Base-by-base conservation (phyloP, 2,329 filamentous ascomycete species). In the Penicillium sp. region DNA sequence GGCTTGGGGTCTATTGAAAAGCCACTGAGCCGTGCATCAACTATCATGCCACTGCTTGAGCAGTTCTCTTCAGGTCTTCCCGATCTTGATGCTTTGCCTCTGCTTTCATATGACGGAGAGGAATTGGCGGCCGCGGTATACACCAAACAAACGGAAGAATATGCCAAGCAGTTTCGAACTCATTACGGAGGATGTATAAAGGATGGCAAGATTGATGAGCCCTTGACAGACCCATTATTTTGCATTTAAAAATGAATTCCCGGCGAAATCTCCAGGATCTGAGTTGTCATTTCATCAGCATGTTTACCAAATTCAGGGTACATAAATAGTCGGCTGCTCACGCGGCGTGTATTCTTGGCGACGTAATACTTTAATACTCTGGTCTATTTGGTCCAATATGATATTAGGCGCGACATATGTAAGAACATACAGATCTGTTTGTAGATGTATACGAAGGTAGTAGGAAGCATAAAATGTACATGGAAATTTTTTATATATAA, bases 211-310 rank as follows among this genome's bases (percentile, higher is more conserved):
- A 68, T 67, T 65, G 69, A 68, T 50, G 68, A 59, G 43, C 69
- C 33, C 64, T 79, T 84, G 1, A 74, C 77, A 31, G 87, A 90
- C 69, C 73, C 92, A 49, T 93, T 93, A 49, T 93, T 93, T 70
- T 93, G 89, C 67, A 75, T 79, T 50, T 71, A 74, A 27, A 75
- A 77, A 9, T 67, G 57, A 64, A 40, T 15, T 48, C 2, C 56
- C 13, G 43, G 21, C 17, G n/a, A 31, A 19, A 19, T 19, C 9
- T 31, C 35, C 10, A 42, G 37, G 6, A 54, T 19, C 27, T 43
- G 19, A 41, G 6, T 35, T 19, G 9, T 15, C 9, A 41, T 54
- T 54, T 23, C 25, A 29, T 13, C 19, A n/a, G 7, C 29, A 33
- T 27, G 3, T 53, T 17, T 19, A 37, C 15, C 29, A 21, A 27